phyloP scores from a whole-genome alignment of 179 eudicot genomes.

The Silene vulgaris region DNA sequence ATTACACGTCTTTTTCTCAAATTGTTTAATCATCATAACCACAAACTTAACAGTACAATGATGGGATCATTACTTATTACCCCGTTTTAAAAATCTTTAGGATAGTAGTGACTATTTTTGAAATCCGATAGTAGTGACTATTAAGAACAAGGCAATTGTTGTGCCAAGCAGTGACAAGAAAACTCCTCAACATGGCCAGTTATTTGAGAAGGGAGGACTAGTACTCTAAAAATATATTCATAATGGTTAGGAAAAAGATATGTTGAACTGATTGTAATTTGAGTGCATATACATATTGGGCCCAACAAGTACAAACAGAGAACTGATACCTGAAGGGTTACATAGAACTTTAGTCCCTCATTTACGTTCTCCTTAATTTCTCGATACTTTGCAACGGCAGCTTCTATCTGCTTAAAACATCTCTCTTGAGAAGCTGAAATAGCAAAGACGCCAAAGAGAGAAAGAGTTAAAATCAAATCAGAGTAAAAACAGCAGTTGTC shows the following conservation, averaged over 20 bases:
- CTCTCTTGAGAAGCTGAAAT: constrained; percentile 74
- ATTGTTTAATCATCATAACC: background rate
- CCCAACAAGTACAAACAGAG: background rate
- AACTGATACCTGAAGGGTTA: constrained; percentile 78
- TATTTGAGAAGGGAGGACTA: background rate
- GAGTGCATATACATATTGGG: background rate
- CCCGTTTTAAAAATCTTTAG: background rate
- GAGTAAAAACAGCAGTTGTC: background rate
- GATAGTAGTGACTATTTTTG: too few species aligned
- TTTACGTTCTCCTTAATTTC: constrained; percentile 90
- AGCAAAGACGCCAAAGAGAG: background rate
- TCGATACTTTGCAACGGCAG: constrained; percentile 77
- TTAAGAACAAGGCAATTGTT: background rate
- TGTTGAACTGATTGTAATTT: background rate
- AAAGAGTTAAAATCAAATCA: background rate
- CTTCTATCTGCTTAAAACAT: constrained; percentile 84
- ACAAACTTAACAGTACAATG: background rate
- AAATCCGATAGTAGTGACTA: background rate
- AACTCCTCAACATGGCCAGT: background rate
- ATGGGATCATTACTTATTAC: background rate
- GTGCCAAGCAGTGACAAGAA: background rate
- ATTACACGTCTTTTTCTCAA: background rate
- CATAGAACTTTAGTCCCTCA: constrained; percentile 94
- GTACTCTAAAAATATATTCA: background rate
- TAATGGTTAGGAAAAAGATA: background rate